Base-by-base conservation (phyloP, 768 basidiomycete genomes). In the Phlegmacium glaucopus region DNA sequence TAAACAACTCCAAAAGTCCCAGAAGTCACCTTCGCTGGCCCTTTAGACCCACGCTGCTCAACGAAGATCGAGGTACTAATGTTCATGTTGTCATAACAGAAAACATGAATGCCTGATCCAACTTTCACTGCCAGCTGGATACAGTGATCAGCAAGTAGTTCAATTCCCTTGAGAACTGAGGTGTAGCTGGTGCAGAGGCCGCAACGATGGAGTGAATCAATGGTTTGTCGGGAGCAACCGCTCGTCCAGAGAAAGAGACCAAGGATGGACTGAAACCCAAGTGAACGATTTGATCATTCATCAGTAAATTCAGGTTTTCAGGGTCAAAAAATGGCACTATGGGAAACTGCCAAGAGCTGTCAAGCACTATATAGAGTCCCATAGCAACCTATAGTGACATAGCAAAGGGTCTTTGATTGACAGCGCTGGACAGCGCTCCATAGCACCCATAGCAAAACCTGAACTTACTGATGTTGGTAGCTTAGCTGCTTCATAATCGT, bases 41-140 rank as follows among this genome's bases (percentile, higher is more conserved):
- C 12, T 4, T 29, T 22, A 12, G 36, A 8, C 3, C 25, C 27
- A 2, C 45, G 35, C 17, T 54, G 53, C 36, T 54, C 53, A 9
- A 47, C 45, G 30, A 43, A 48, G 12, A 47, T 51, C 10, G 53
- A 54, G 3, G 39, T 42, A 10, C 43, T 41, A 8, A 49, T 32
- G 29, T 54, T 41, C 28, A 54, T 16, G 26, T 54, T 54, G 30
- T 54, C 45, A 30, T 47, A 51, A 15, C 26, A 28, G 27, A 17
- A 40, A 8, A 32, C 13, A 13, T 32, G 30, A 13, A 32, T 32
- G 8, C 30, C 30, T 8, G 30, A 8, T 8, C 30, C 13, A 8
- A 13, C 25, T 6, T 15, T 7, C 9, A 30, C 27, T 17, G 50
- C 45, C 15, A 27, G 25, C 16, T 47, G 6, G 4, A 51, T 22